phyloP scores from a whole-genome alignment of 2,329 filamentous ascomycete species.

The Colletotrichum euphorbiae region DNA sequence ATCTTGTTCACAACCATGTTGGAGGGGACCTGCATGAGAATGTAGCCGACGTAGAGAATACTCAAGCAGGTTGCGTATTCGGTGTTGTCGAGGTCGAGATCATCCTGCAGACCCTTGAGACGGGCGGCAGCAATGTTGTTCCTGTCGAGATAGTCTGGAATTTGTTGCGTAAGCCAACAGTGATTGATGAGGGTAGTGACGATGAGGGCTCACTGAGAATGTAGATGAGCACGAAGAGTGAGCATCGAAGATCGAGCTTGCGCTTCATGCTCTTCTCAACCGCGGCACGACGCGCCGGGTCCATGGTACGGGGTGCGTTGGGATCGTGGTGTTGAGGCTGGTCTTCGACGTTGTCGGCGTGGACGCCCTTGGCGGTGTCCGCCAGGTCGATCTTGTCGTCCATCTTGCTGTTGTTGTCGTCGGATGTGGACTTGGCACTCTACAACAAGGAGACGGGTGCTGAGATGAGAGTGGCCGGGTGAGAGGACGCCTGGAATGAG shows the following conservation, averaged over 20 bases:
- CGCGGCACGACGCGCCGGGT: constrained; percentile 60
- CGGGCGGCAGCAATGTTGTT: constrained; percentile 77
- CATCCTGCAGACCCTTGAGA: constrained; percentile 72
- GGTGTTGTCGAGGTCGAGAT: constrained; percentile 65
- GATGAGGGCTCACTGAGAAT: constrained; percentile 57
- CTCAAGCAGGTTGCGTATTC: constrained; percentile 73
- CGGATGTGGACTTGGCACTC: constrained; percentile 24
- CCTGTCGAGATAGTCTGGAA: constrained; percentile 70
- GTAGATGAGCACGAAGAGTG: constrained; percentile 78
- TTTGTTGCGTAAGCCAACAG: constrained; percentile 74
- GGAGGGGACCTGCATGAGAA: constrained; percentile 72
- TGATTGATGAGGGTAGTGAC: neutral
- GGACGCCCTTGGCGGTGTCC: constrained; percentile 17
- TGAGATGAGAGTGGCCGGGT: neutral
- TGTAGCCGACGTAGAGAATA: constrained; percentile 75
- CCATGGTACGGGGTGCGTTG: constrained; percentile 40
- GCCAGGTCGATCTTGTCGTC: constrained; percentile 29
- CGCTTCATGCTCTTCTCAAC: constrained; percentile 75
- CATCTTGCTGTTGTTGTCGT: constrained; percentile 27
- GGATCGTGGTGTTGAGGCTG: constrained; percentile 1
- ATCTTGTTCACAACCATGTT: constrained; percentile 70
- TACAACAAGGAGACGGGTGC: constrained; percentile 1
- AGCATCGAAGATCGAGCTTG: constrained; percentile 78
- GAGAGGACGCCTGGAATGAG: constrained; percentile 29
- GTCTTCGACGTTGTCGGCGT: constrained; percentile 29